A percentile compares a stretch with the other conserved stretches of the same genome.
These are phyloP conservation scores for Hortiboletus campestris DNA, from an alignment of 768 basidiomycete species.

Conservation along the genomic window DNA sequence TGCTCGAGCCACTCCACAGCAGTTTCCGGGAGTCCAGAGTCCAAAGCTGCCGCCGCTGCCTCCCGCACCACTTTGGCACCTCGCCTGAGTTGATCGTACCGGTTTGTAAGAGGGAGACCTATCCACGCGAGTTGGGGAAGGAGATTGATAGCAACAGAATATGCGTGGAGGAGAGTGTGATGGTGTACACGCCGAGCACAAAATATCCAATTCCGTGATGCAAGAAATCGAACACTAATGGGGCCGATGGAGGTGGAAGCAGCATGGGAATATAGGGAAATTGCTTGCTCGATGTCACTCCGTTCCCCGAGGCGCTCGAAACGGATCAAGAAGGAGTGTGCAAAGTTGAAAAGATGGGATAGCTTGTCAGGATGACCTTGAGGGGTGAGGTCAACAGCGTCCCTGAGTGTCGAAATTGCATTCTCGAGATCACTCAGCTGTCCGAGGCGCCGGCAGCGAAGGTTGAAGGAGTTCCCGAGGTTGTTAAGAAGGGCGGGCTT, in stretches of 20 bases:
- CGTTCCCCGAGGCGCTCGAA: not conserved
- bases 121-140: slow-evolving; percentile 18
- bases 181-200: slow-evolving; percentile 3
- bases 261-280: not conserved
- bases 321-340: not conserved
- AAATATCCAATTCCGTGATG: slow-evolving; percentile 4
- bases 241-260: slow-evolving; percentile 1
- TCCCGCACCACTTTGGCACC: slow-evolving; percentile 18
- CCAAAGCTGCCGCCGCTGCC: slow-evolving; percentile 22
- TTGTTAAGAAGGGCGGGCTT: not conserved
- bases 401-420: not conserved
- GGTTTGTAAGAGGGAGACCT: slow-evolving; percentile 15
- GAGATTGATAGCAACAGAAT: slow-evolving; percentile 16
- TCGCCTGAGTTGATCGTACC: slow-evolving; percentile 11
- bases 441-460: not conserved
- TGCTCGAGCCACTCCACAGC: slow-evolving; percentile 15
- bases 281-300: not conserved
- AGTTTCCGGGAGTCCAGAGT: not conserved
- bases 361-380: not conserved
- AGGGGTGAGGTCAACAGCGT: slow-evolving; percentile 1
- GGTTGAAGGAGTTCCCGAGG: not conserved
- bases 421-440: not conserved
- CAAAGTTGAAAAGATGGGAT: not conserved
- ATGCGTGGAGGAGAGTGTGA: slow-evolving; percentile 17
- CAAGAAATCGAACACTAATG: not conserved